phyloP scores from a whole-genome alignment of 805 yeast genomes.

The Pichia nakasei region DNA sequence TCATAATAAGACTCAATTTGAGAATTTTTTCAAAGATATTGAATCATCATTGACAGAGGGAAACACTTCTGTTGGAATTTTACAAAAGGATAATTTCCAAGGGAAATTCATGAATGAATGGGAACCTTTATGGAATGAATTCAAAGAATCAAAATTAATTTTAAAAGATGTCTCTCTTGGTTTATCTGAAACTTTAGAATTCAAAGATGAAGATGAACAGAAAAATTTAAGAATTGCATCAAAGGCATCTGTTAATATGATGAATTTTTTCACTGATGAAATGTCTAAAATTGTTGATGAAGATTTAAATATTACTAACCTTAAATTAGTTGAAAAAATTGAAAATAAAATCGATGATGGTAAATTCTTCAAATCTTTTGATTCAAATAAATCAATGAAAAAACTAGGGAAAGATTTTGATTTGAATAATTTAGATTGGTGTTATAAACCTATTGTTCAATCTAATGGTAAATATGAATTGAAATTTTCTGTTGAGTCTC shows the following conservation, averaged over 20 bases:
- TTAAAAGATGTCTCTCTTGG: conserved; percentile 46
- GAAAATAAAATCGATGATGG: conserved; percentile 76
- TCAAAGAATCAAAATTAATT: conserved; percentile 28
- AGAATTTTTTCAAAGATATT: conserved; percentile 42
- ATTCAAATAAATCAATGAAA: conserved; percentile 38
- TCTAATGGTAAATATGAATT: conserved; percentile 82
- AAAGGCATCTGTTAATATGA: conserved; percentile 66
- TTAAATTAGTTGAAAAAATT: conserved; percentile 61
- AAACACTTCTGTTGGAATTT: conserved; percentile 48
- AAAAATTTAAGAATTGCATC: conserved; percentile 59
- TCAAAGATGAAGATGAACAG: conserved; percentile 75
- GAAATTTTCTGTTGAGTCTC: conserved; percentile 74
- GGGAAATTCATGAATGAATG: conserved; percentile 86
- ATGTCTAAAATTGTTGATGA: conserved; percentile 85
- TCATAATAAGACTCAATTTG: conserved; percentile 60
- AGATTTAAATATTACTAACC: conserved; percentile 66
- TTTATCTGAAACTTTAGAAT: conserved; percentile 52
- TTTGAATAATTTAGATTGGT: conserved; percentile 77
- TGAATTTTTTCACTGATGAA: conserved; percentile 78
- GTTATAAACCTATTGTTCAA: conserved; percentile 84
- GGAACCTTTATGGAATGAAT: conserved; percentile 34
- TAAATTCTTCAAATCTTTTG: conserved; percentile 51
- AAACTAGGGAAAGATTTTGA: conserved; percentile 65
- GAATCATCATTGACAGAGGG: conserved; percentile 29
- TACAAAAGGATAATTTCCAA: conserved; percentile 66